Evolutionary conservation across 345 rosid genomes (phyloP), one percentile per base, ranked within the genome.

Genomic region (Rubroshorea leprosula): DNA sequence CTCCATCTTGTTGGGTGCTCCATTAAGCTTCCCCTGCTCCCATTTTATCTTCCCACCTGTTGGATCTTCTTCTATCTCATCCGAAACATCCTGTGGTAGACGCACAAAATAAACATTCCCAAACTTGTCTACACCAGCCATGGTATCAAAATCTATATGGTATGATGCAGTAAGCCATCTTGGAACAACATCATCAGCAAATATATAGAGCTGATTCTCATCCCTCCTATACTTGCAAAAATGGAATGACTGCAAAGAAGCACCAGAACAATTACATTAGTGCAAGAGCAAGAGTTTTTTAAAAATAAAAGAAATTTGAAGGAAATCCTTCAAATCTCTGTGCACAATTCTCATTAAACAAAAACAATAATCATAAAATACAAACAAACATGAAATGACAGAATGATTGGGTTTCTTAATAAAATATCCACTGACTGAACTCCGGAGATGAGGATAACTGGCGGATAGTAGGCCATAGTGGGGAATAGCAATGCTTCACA

Each of bases 141-240:
- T 72, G 44, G 96, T 89, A 72, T 93, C 99, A 44, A 89, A 93
- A 74, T 93, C 97, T 51, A 93, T 74, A 46, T 93, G 88, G 72
- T 79, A 79, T 16, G 99, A 70, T 31, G 96, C 90, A 55, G 99
- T 87, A n/a, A 93, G 77, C 97, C 97, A 93, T 73, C 99, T 83
- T 41, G 97, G 96, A 60, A 93, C 97, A 46, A 72, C 77, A 76
- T 93, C 99, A 72, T 93, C 99, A 0, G 95, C 97, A 65, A 93
- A 89, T 72, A 89, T 84, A 63, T 93, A 89, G 7, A 93, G 85
- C 71, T 89, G 97, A 73, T 93, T 93, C 71, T 93, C 99, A 63
- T 93, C 99, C 49, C 96, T 89, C 50, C 97, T 84, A 63, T 93
- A 93, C 78, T 89, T 93, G 97, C 99, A 93, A 73, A 81, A 93